phyloP scores from a whole-genome alignment of 768 basidiomycete genomes.

The Kwoniella bestiolae region DNA sequence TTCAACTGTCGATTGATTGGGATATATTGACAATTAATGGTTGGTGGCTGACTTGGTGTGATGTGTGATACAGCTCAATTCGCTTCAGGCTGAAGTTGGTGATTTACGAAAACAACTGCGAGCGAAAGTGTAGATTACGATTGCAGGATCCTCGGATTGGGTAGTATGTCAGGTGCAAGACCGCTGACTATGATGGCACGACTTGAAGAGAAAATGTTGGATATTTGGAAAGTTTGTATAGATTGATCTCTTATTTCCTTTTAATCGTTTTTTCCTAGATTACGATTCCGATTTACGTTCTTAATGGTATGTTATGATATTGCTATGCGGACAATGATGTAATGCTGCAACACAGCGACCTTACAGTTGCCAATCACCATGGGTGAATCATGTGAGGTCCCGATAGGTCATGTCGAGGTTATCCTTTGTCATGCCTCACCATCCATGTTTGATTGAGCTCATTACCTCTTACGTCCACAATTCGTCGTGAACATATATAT shows the following conservation, averaged over 20 bases:
- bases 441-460: neutral
- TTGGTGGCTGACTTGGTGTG: too few species aligned
- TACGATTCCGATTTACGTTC: neutral
- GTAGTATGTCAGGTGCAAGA: too few species aligned
- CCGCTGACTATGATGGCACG: too few species aligned
- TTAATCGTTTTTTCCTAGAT: neutral
- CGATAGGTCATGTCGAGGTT: slow-evolving; percentile 4
- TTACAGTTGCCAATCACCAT: too few species aligned
- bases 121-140: slow-evolving; percentile 8
- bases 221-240: neutral
- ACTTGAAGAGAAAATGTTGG: too few species aligned
- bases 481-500: neutral
- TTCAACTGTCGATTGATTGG: slow-evolving; percentile 9
- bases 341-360: too few species aligned
- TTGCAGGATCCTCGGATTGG: too few species aligned
- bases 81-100: slow-evolving; percentile 51
- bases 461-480: neutral
- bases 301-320: neutral
- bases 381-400: slow-evolving; percentile 13
- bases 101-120: slow-evolving; percentile 52
- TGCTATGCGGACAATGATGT: neutral
- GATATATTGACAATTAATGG: too few species aligned
- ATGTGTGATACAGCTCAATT: slow-evolving; percentile 54
- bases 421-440: neutral
- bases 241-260: neutral